phyloP scores from a whole-genome alignment of 768 basidiomycete genomes.

The Mycena pura region DNA sequence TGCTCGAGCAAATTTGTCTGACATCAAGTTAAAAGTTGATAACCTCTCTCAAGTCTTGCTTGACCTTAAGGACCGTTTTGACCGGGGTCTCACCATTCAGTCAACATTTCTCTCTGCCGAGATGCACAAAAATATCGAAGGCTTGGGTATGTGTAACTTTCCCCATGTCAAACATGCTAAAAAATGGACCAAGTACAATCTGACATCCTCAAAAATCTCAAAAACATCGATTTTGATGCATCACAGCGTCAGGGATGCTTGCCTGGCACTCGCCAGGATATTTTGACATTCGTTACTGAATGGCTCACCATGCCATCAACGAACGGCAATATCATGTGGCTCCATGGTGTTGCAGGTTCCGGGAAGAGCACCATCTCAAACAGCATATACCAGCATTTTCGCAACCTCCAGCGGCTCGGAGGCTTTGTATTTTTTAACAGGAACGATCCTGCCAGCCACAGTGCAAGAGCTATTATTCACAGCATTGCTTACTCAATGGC shows the following conservation, averaged over 20 bases:
- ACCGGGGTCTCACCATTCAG: too few species aligned
- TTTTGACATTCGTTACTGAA: constrained; percentile 1
- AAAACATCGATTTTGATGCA: neutral
- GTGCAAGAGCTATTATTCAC: constrained; percentile 10
- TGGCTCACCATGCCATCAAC: constrained; percentile 16
- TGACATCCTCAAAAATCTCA: neutral
- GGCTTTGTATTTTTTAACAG: constrained; percentile 29
- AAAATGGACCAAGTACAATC: too few species aligned
- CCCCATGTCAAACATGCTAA: too few species aligned
- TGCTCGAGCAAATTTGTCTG: too few species aligned
- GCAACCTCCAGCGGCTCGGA: constrained; percentile 20
- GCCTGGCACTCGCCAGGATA: neutral
- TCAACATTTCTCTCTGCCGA: too few species aligned
- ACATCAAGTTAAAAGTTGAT: too few species aligned
- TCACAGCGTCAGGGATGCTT: neutral
- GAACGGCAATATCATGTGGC: constrained; percentile 25
- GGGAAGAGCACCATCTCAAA: constrained; percentile 29
- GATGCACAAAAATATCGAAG: too few species aligned
- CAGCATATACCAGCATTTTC: constrained; percentile 23
- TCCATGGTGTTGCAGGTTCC: constrained; percentile 27
- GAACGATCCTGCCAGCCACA: neutral
- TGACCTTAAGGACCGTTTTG: too few species aligned
- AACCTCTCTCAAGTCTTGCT: too few species aligned
- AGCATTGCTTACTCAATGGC: constrained; percentile 21
- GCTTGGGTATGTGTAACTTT: too few species aligned